Evolutionary conservation across 176 grass and related monocot species (phyloP).

Genomic region (Triticum monococcum): DNA sequence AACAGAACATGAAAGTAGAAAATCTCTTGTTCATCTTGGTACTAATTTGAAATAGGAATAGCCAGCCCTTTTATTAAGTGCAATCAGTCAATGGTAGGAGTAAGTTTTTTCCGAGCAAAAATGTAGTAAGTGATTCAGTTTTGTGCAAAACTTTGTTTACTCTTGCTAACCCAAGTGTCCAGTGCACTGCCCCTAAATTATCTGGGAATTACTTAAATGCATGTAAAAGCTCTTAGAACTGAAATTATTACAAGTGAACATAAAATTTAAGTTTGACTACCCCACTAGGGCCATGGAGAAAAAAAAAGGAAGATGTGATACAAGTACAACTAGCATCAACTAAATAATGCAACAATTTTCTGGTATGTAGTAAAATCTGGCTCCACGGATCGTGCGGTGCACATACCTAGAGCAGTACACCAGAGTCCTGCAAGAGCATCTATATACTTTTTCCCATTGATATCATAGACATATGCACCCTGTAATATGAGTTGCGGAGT

Average conservation of each 20-base stretch:
- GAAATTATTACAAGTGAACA: neutral
- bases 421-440: conserved; percentile 94
- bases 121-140: neutral
- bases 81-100: neutral
- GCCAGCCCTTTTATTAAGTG: neutral
- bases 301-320: too few relatives aligned
- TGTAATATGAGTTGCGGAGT: conserved; percentile 10
- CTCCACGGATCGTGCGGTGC: neutral
- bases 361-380: neutral
- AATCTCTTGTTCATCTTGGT: neutral
- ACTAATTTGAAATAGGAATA: neutral
- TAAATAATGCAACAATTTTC: neutral
- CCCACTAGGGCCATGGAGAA: neutral
- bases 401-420: conserved; percentile 87
- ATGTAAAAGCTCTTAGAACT: neutral
- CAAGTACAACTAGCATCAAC: neutral
- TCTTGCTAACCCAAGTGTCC: neutral
- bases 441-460: conserved; percentile 84
- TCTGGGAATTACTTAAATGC: neutral
- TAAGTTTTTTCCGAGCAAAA: neutral
- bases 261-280: neutral
- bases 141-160: neutral
- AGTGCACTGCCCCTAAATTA: neutral
- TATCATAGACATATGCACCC: conserved; percentile 94
- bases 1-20: neutral